phyloP scores from a whole-genome alignment of 2,329 filamentous ascomycete genomes.

The Cryphonectria japonica region DNA sequence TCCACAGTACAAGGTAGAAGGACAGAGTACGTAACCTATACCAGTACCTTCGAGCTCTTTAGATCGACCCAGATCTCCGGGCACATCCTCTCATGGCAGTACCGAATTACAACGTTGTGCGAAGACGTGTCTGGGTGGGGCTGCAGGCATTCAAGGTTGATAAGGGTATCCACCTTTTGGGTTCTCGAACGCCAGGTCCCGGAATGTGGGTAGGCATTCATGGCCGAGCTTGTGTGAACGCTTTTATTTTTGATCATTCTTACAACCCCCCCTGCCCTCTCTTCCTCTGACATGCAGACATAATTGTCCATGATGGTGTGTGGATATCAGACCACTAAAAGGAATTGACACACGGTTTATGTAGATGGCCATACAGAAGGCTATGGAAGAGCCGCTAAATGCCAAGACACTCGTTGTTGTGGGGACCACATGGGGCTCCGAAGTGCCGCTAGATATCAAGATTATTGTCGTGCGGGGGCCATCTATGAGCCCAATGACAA shows the following conservation, averaged over 20 bases:
- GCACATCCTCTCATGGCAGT: neutral
- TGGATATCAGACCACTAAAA: neutral
- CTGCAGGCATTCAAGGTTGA: neutral
- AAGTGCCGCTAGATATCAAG: neutral
- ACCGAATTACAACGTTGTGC: neutral
- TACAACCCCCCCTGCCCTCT: neutral
- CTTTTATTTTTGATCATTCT: neutral
- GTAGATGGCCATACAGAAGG: neutral
- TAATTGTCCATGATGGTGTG: neutral
- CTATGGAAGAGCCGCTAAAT: neutral
- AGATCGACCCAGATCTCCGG: constrained; percentile 1
- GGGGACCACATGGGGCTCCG: neutral
- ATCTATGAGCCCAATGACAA: neutral
- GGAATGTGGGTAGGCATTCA: neutral
- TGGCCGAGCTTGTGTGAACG: neutral
- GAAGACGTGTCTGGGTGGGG: neutral
- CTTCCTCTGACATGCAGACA: neutral
- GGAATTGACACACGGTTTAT: neutral
- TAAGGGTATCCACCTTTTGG: neutral
- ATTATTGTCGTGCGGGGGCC: neutral
- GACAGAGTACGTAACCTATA: neutral
- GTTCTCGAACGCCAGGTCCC: neutral
- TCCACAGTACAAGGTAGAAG: neutral
- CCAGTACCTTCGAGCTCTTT: neutral
- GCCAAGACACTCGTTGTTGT: neutral